Conservation (phyloP, 768 basidiomycete species). For the Lyophyllum semitale region DNA sequence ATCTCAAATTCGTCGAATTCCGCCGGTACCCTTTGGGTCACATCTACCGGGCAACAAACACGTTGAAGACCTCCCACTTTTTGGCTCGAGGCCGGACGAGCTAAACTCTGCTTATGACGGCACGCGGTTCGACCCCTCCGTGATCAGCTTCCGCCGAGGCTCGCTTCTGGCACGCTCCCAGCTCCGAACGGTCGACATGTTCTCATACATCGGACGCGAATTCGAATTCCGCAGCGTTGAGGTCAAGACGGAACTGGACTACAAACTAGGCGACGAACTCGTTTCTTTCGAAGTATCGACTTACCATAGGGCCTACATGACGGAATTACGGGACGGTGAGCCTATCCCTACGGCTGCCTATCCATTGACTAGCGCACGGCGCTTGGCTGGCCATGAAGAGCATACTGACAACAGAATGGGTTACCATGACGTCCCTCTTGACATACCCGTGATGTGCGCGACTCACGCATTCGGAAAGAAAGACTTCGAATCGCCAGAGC, state of each 20-base stretch:
- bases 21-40: not conserved
- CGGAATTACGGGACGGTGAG: not conserved
- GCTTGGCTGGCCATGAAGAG: not conserved
- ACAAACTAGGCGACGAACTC: not conserved
- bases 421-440: not conserved
- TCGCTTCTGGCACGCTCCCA: not conserved
- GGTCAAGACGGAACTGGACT: too few species aligned
- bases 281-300: not conserved
- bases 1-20: not conserved
- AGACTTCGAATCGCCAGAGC: constrained; percentile 7
- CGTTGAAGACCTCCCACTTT: too few species aligned
- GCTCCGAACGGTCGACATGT: not conserved
- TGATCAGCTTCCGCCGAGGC: not conserved
- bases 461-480: constrained; percentile 11
- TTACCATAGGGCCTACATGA: not conserved
- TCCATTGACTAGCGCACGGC: too few species aligned
- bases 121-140: not conserved
- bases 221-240: not conserved
- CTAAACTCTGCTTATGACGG: not conserved
- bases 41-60: too few species aligned
- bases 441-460: not conserved
- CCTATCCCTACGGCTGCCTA: not conserved
- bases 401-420: not conserved
- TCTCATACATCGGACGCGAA: not conserved
- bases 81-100: too few species aligned